Conservation (phyloP, 2,329 filamentous ascomycete genomes). For the Trichoderma sp. region DNA sequence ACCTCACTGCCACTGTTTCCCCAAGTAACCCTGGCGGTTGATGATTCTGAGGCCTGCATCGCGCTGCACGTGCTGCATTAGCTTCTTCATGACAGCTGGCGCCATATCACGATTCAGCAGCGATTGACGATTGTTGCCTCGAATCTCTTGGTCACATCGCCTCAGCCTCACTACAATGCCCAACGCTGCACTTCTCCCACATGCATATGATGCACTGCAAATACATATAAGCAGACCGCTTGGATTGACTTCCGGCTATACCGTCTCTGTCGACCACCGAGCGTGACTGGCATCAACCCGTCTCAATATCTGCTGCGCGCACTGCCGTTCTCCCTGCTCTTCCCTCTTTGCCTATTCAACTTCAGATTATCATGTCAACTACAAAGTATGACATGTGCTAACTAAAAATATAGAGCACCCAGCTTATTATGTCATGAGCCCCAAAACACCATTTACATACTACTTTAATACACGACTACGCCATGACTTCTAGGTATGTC, state of each 20-base stretch:
- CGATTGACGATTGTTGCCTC: not conserved
- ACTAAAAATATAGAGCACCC: not conserved
- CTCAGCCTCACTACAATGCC: not conserved
- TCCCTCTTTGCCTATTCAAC: not conserved
- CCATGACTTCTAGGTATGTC: slow-evolving; percentile 56
- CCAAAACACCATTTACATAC: slow-evolving; percentile 22
- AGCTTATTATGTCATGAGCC: slow-evolving; percentile 30
- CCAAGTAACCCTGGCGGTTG: not conserved
- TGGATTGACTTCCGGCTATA: not conserved
- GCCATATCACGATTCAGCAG: not conserved
- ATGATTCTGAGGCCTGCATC: not conserved
- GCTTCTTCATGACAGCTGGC: not conserved
- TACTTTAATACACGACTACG: slow-evolving; percentile 33
- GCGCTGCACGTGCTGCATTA: not conserved
- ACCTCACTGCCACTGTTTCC: not conserved
- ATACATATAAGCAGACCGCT: not conserved
- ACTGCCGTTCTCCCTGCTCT: not conserved
- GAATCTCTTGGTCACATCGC: not conserved
- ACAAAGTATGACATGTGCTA: not conserved
- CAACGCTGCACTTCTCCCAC: not conserved
- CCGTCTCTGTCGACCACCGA: not conserved
- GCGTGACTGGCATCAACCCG: not conserved
- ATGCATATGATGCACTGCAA: not conserved
- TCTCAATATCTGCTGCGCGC: not conserved
- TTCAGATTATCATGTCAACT: not conserved